These are phyloP conservation scores for Eucalyptus shirleyi DNA, from an alignment of 345 rosid genomes.

Conservation along the genomic window DNA sequence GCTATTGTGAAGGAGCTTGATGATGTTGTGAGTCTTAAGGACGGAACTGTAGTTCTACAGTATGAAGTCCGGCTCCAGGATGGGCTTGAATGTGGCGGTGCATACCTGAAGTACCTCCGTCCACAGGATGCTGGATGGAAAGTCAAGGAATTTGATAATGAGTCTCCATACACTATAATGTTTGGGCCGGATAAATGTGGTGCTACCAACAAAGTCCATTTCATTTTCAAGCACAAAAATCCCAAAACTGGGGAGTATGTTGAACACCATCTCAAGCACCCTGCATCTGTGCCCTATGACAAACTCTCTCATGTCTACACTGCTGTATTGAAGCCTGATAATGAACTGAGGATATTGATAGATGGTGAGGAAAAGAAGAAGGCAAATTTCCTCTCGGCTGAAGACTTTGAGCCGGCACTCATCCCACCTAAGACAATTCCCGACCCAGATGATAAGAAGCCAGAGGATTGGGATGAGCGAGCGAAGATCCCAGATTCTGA, in stretches of 20 bases:
- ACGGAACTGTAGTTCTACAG: conserved; percentile 25
- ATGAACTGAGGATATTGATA: conserved; percentile 20
- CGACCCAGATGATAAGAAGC: conserved; percentile 43
- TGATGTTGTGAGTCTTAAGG: conserved; percentile 13
- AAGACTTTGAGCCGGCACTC: conserved; percentile 43
- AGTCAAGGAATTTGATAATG: conserved; percentile 22
- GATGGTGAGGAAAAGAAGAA: conserved; percentile 49
- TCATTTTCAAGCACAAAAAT: conserved; percentile 42
- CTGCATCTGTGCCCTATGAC: conserved; percentile 37
- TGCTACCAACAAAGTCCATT: conserved; percentile 44
- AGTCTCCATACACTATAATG: conserved; percentile 51
- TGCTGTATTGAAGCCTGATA: conserved; percentile 32
- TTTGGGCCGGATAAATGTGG: conserved; percentile 62
- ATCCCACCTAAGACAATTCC: conserved; percentile 40
- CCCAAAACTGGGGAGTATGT: conserved; percentile 39
- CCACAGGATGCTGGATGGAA: conserved; percentile 41
- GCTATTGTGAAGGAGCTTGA: conserved; percentile 38
- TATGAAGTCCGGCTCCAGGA: conserved; percentile 44
- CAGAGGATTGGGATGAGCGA: conserved; percentile 52
- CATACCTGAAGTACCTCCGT: conserved; percentile 38
- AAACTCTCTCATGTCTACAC: conserved; percentile 49
- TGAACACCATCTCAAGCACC: conserved; percentile 37
- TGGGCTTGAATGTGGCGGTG: conserved; percentile 56
- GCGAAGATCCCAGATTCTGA: conserved; percentile 27
- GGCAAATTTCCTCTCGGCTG: conserved; percentile 26